Evolutionary conservation across 345 rosid species (phyloP).

Genomic region (Lepidium didymum): DNA sequence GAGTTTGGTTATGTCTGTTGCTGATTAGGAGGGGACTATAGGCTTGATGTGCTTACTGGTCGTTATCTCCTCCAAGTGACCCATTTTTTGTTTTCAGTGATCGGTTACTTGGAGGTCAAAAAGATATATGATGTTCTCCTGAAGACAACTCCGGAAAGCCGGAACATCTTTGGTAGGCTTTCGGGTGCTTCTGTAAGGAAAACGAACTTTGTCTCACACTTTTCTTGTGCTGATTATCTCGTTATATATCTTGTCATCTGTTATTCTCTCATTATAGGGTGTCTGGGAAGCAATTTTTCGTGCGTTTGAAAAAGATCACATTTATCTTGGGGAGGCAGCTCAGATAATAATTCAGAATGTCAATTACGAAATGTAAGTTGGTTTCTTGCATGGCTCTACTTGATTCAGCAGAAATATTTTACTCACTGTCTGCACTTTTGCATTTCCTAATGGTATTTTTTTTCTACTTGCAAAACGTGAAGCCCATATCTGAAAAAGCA

Average conservation of each 20-base stretch:
- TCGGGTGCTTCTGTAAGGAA: conserved; percentile 87
- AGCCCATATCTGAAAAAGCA: conserved; percentile 94
- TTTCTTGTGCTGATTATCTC: background rate
- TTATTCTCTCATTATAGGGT: conserved; percentile 40
- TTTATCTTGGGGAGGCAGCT: conserved; percentile 94
- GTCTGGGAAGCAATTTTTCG: conserved; percentile 83
- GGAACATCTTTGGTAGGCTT: conserved; percentile 89
- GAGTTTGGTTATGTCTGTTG: background rate
- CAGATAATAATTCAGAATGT: conserved; percentile 85
- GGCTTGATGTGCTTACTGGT: background rate
- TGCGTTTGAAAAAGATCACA: conserved; percentile 74
- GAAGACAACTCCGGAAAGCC: conserved; percentile 67
- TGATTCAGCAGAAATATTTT: background rate
- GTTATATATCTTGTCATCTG: background rate
- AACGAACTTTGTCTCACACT: background rate
- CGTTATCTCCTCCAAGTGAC: background rate
- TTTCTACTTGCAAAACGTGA: conserved; percentile 15
- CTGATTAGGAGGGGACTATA: background rate
- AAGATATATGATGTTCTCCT: conserved; percentile 67
- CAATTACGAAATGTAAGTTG: conserved; percentile 86
- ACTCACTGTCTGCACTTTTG: background rate
- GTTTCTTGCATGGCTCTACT: background rate
- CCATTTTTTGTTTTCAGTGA: conserved; percentile 37
- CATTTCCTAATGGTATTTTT: conserved; percentile 3
- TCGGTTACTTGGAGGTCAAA: conserved; percentile 80